Evolutionary conservation across 768 basidiomycete genomes (phyloP), one percentile per base, ranked within the genome.

Genomic region (Pholiota microspora): DNA sequence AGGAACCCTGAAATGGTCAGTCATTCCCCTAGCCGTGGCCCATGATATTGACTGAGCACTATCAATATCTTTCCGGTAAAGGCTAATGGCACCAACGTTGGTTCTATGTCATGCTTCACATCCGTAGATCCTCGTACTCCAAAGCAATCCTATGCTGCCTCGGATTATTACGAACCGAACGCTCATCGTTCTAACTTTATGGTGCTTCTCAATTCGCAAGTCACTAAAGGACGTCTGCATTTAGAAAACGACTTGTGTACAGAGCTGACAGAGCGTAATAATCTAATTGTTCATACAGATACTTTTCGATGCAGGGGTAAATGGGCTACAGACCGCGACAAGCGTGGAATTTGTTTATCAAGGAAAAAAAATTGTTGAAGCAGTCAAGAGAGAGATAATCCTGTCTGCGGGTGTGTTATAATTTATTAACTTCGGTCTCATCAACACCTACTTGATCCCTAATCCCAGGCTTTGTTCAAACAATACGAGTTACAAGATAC

Each of bases 121-220:
- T 51, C 49, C 12, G 29, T 51, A 4, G 53, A 54, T 28, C 45
- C 45, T 12, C 32, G 50, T 16, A 54, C 42, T 2, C 34, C 49
- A 4, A 40, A 45, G 40, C 36, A 45, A 42, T 54, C 49, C 0
- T 56, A 45, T 40, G 42, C 55, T 16, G 44, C 45, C 4, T 42
- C 48, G 44, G 57, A 47, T 13, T 51, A 58, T 24, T 58, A 54
- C 16, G 53, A 49, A 21, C 57, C 53, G 6, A 51, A 51, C 35
- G 16, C 46, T 6, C 29, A 12, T 4, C 53, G 57, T 1, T 21
- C 53, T 2, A 58, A 58, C 44, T 25, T 58, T 15, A 9, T 38
- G 25, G 23, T 25, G 18, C 32, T 35, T 16, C 25, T 21, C 12
- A 7, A 36, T 36, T 38, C 49, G 23, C 53, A 55, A 47, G 53